Percentiles rank a stretch among this genome's conserved stretches.
phyloP scores from a whole-genome alignment of 1,284 basidiomycete genomes.

The Singerocomus inundabilis region DNA sequence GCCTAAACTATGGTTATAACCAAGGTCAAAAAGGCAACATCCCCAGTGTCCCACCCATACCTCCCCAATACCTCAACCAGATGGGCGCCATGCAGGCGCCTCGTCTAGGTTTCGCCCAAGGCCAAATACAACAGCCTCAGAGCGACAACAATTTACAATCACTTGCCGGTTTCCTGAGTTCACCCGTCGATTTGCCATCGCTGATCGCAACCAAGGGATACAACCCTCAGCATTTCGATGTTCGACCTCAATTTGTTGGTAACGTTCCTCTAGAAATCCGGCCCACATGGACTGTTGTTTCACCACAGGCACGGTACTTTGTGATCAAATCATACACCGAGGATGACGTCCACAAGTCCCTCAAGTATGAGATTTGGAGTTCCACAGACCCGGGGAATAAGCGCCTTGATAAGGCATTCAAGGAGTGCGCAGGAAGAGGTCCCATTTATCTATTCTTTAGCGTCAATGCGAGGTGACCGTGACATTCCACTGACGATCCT shows the following conservation, averaged over 20 bases:
- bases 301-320: slow-evolving; percentile 78
- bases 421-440: slow-evolving; percentile 80
- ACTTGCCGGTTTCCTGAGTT: slow-evolving; percentile 46
- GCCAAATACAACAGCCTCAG: slow-evolving; percentile 32
- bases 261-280: slow-evolving; percentile 2
- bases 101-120: slow-evolving; percentile 41
- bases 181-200: slow-evolving; percentile 82
- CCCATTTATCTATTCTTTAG: slow-evolving; percentile 97
- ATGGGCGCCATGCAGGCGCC: slow-evolving; percentile 38
- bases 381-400: slow-evolving; percentile 96
- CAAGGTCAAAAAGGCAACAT: slow-evolving; percentile 47
- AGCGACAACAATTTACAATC: slow-evolving; percentile 36
- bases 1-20: slow-evolving; percentile 61
- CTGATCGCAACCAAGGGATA: slow-evolving; percentile 87
- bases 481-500: not conserved
- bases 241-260: slow-evolving; percentile 72
- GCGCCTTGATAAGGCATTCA: slow-evolving; percentile 92
- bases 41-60: slow-evolving; percentile 69
- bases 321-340: slow-evolving; percentile 98
- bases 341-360: slow-evolving; percentile 94
- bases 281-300: slow-evolving; percentile 1
- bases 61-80: slow-evolving; percentile 67
- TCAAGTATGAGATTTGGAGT: slow-evolving; percentile 97
- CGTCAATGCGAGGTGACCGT: slow-evolving; percentile 78
- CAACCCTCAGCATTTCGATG: slow-evolving; percentile 86